Evolutionary conservation across 768 basidiomycete species (phyloP), one percentile per base, ranked within the genome.

Genomic region (Boletales sp.): DNA sequence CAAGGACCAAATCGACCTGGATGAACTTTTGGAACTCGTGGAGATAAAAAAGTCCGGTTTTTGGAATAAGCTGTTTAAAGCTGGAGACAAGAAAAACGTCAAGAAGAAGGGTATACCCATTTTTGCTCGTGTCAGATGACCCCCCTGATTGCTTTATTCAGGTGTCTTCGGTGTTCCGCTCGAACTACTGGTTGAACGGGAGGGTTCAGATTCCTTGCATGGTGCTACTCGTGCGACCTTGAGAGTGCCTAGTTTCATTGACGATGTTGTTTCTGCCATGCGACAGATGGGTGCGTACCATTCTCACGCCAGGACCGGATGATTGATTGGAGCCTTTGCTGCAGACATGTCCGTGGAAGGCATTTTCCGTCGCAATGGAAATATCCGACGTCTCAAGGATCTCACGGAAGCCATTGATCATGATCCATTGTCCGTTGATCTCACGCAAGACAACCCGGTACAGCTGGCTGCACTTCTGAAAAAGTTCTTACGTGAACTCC

Each of bases 301-400:
- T 46, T 51, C 18, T 54, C 38, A 41, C 33, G 32, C 46, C 28
- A 44, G 28, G 39, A 42, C 9, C 28, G 34, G 32, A 21, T 39
- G 15, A 15, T 35, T 48, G 21, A 47, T 39, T 38, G 37, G 64
- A 30, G 21, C 12, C 48, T 31, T 31, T 41, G 33, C 45, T 45
- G 32, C 57, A 98, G 96, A 99, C 72, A 94, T 99, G 91, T 98
- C 96, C 9, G 79, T 99, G 36, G 96, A 98, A 71, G 96, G 96
- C 50, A 95, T 99, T 57, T 99, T 99, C 79, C 82, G 96, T 48
- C 94, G 94, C 74, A 96, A 94, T 62, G 96, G 96, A 46, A 98
- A 98, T 66, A 98, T 98, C 63, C 81, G 93, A 46, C 83, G 93
- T 51, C 75, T 97, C 54, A 91, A 90, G 64, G 90, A 94, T 59